Evolutionary conservation across 305 asterid species (phyloP).

Genomic region (Fraxinus ornus): DNA sequence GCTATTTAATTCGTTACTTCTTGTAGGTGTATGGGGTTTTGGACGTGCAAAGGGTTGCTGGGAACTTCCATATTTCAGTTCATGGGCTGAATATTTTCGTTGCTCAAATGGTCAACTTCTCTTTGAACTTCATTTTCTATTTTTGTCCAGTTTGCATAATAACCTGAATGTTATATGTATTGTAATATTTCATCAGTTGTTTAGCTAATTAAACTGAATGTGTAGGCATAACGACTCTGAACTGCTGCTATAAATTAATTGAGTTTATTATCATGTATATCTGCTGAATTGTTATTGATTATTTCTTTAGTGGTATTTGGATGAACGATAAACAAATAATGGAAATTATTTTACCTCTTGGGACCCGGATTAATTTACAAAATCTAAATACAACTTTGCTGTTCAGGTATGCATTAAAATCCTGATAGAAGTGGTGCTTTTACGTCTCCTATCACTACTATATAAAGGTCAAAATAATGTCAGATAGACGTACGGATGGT

Average conservation of each 20-base stretch:
- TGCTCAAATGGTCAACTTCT: conserved; percentile 75
- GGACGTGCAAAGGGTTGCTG: conserved; percentile 99
- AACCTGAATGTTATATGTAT: neutral
- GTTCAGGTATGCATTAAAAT: neutral
- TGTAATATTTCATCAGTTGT: neutral
- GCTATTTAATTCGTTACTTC: conserved; percentile 19
- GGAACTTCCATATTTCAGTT: conserved; percentile 96
- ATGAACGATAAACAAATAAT: neutral
- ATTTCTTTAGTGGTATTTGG: neutral
- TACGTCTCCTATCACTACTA: neutral
- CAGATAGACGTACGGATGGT: neutral
- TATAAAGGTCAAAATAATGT: neutral
- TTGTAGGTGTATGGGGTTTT: conserved; percentile 88
- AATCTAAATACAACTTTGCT: neutral
- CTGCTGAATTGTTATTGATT: neutral
- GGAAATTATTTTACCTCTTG: neutral
- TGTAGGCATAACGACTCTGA: neutral
- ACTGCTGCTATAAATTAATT: neutral
- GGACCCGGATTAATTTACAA: neutral
- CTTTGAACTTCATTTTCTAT: conserved; percentile 14
- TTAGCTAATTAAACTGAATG: neutral
- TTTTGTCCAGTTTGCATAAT: conserved; percentile 4
- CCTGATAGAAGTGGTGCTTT: neutral
- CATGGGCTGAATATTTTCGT: conserved; percentile 92
- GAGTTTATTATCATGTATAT: neutral